Conservation (phyloP, 164 flowering plant species). For the Macadamia tetraphylla region DNA sequence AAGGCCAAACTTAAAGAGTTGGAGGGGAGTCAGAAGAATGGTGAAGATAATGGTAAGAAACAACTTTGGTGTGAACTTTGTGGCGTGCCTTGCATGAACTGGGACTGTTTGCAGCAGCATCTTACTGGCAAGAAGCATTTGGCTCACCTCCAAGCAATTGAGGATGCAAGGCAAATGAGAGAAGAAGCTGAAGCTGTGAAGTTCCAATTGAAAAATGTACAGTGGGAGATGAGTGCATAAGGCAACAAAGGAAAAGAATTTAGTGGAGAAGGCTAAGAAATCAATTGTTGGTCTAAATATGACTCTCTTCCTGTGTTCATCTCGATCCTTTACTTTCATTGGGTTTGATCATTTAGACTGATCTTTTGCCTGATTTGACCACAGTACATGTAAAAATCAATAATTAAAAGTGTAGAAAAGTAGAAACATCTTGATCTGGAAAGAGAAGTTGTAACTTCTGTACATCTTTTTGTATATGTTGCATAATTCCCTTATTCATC, state of each 20-base stretch:
- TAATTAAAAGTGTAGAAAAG: no score
- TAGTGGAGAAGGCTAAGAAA: background rate
- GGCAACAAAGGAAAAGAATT: background rate
- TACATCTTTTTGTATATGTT: no score
- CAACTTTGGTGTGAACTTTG: constrained; percentile 14
- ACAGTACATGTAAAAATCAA: no score
- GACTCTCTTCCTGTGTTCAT: background rate
- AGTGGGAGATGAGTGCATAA: constrained; percentile 3
- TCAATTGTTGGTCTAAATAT: background rate
- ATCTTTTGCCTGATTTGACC: background rate
- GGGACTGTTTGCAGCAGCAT: constrained; percentile 6
- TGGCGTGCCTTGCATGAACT: constrained; percentile 10
- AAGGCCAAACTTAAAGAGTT: constrained; percentile 6
- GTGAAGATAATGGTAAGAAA: background rate
- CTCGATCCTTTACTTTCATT: background rate
- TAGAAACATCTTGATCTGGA: no score
- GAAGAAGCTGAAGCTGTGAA: background rate
- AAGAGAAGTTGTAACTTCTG: no score
- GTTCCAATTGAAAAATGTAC: background rate
- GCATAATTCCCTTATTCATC: no score
- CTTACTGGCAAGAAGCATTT: constrained; percentile 17
- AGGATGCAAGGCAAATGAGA: constrained; percentile 1
- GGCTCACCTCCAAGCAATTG: constrained; percentile 2
- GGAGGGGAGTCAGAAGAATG: background rate
- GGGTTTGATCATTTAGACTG: background rate